Evolutionary conservation across 2,329 filamentous ascomycete genomes (phyloP).

Genomic region (Colletotrichum horii): DNA sequence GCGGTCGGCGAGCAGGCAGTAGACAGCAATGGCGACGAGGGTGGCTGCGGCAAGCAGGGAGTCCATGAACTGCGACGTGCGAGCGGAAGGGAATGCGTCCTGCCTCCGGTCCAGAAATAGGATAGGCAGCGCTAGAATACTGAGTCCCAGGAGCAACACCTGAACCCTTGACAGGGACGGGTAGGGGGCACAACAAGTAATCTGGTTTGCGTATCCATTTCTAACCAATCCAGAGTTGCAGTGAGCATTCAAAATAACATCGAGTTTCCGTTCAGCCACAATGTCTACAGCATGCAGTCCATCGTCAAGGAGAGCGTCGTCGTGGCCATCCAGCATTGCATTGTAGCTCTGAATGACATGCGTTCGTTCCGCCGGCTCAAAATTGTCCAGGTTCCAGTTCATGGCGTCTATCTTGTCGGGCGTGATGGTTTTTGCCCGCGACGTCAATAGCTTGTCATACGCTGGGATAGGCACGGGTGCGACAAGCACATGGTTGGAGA

Average conservation of each 20-base stretch:
- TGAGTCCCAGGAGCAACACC: conserved; percentile 25
- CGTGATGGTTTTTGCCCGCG: conserved; percentile 46
- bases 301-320: conserved; percentile 48
- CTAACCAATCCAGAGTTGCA: conserved; percentile 49
- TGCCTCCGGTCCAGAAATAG: conserved; percentile 7
- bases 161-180: conserved; percentile 26
- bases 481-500: conserved; percentile 29
- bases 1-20: conserved; percentile 60
- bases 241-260: conserved; percentile 57
- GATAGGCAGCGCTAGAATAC: conserved; percentile 12
- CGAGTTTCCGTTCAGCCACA: conserved; percentile 47
- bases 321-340: conserved; percentile 51
- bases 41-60: conserved; percentile 33
- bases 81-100: conserved; percentile 29
- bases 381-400: conserved; percentile 54
- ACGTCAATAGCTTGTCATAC: conserved; percentile 46
- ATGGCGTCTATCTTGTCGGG: conserved; percentile 54
- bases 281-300: conserved; percentile 49
- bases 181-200: conserved; percentile 60
- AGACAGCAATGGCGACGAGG: conserved; percentile 31
- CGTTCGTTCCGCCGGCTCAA: conserved; percentile 42
- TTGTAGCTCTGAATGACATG: conserved; percentile 57
- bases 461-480: conserved; percentile 51
- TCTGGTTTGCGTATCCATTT: conserved; percentile 46
- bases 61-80: conserved; percentile 6